These are phyloP conservation scores for Calonectria pteridis DNA, from an alignment of 2,329 filamentous ascomycete species.

Conservation along the genomic window DNA sequence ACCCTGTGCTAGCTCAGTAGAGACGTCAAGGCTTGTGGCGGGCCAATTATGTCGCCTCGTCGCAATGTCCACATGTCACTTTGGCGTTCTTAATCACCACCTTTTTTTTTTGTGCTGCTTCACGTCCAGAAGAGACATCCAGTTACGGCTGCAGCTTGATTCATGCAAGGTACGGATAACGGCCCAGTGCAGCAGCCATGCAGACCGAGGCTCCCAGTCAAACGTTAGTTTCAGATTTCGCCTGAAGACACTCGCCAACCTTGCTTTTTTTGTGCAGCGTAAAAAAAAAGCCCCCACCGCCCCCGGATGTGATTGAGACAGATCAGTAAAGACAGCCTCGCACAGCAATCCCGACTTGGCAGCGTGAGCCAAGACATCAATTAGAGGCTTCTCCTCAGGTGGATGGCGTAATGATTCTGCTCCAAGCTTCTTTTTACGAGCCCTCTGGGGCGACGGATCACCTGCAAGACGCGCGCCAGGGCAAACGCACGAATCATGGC, in stretches of 20 bases:
- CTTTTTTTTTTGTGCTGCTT: not conserved
- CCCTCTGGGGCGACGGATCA: not conserved
- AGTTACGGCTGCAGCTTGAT: not conserved
- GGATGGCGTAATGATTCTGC: not conserved
- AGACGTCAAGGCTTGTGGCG: not conserved
- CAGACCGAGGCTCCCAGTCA: not conserved
- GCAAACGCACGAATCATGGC: not conserved
- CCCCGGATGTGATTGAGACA: not conserved
- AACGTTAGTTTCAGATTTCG: slow-evolving; percentile 5
- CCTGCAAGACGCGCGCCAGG: not conserved
- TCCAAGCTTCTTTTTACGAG: not conserved
- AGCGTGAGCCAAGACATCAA: not conserved
- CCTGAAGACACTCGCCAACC: not conserved
- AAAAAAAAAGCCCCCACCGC: not conserved
- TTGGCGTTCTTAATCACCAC: not conserved
- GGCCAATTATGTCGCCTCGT: not conserved
- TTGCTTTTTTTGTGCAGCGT: not conserved
- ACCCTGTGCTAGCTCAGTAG: not conserved
- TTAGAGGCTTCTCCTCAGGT: not conserved
- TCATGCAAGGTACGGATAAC: not conserved
- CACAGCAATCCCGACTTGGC: not conserved
- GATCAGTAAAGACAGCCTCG: not conserved
- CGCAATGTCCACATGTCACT: not conserved
- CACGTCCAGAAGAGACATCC: not conserved
- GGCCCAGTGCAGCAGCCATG: not conserved